phyloP scores from a whole-genome alignment of 257 asterid genomes.

The Jasminum sambac region DNA sequence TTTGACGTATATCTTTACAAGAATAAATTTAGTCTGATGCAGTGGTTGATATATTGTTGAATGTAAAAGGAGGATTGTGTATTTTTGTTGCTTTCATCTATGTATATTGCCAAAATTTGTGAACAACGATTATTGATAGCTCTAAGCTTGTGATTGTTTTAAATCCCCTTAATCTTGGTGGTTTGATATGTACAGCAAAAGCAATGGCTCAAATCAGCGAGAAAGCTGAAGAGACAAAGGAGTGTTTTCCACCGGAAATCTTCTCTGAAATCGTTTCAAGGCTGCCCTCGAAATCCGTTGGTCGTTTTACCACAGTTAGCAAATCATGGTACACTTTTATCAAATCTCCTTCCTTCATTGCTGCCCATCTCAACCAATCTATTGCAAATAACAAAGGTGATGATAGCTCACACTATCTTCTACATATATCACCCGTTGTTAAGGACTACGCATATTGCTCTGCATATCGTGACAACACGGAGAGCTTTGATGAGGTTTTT shows the following conservation, averaged over 20 bases:
- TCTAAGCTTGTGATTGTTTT: too few relatives aligned
- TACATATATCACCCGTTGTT: not conserved
- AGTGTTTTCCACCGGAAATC: not conserved
- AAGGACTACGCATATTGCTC: not conserved
- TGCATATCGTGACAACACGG: not conserved
- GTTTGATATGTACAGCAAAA: too few relatives aligned
- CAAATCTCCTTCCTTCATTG: not conserved
- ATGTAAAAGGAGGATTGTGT: too few relatives aligned
- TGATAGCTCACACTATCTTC: not conserved
- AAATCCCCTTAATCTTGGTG: too few relatives aligned
- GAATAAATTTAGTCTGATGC: too few relatives aligned
- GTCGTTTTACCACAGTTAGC: not conserved
- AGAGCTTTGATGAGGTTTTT: not conserved
- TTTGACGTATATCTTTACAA: too few relatives aligned
- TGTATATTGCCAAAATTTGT: too few relatives aligned
- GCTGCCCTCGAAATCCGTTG: not conserved
- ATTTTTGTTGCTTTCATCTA: too few relatives aligned
- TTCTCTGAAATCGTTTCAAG: not conserved
- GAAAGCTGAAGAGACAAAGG: not conserved
- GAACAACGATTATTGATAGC: too few relatives aligned
- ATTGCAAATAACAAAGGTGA: not conserved
- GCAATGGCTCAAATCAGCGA: not conserved
- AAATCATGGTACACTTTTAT: not conserved
- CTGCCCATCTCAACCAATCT: not conserved
- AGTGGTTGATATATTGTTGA: too few relatives aligned